Percentiles rank a stretch among this genome's conserved stretches.
phyloP scores from a whole-genome alignment of 2,329 filamentous ascomycete species.

The Westerdykella sp. region DNA sequence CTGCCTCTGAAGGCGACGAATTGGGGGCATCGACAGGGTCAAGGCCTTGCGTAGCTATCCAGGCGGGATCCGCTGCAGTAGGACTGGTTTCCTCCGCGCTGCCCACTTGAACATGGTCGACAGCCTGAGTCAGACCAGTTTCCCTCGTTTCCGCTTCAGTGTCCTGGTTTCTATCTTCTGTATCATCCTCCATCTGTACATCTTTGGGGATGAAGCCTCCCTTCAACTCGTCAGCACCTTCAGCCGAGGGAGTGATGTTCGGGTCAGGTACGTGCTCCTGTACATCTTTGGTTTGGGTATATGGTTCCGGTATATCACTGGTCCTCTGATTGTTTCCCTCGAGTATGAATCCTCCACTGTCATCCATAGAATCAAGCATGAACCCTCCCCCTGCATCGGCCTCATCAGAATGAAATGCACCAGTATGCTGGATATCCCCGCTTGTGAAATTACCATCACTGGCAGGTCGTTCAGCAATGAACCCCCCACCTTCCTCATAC shows the following conservation, averaged over 20 bases:
- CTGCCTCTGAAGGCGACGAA: slow-evolving; percentile 35
- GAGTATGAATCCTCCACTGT: slow-evolving; percentile 8
- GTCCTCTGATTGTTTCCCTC: slow-evolving; percentile 19
- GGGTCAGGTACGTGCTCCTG: too few species aligned
- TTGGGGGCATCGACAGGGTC: slow-evolving; percentile 8
- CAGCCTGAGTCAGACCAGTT: not conserved
- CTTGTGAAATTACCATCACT: slow-evolving; percentile 13
- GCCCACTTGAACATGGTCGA: not conserved
- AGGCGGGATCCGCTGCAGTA: too few species aligned
- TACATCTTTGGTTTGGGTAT: too few species aligned
- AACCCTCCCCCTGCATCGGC: slow-evolving; percentile 14
- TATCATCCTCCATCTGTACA: not conserved
- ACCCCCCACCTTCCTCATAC: slow-evolving; percentile 12
- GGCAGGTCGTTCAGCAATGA: slow-evolving; percentile 10
- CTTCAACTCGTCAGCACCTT: slow-evolving; percentile 14
- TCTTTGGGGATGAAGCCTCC: slow-evolving; percentile 10
- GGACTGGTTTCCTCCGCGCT: not conserved
- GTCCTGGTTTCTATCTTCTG: not conserved
- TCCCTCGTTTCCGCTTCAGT: not conserved
- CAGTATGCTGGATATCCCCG: slow-evolving; percentile 7
- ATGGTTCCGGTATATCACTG: slow-evolving; percentile 16
- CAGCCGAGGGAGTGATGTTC: slow-evolving; percentile 5
- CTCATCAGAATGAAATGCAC: slow-evolving; percentile 6
- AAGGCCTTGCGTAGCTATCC: too few species aligned
- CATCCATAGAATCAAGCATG: slow-evolving; percentile 11